A percentile compares a stretch with the other conserved stretches of the same genome.
Conservation (phyloP, 352 stramenopile genomes). For the Achlya hypogyna region DNA sequence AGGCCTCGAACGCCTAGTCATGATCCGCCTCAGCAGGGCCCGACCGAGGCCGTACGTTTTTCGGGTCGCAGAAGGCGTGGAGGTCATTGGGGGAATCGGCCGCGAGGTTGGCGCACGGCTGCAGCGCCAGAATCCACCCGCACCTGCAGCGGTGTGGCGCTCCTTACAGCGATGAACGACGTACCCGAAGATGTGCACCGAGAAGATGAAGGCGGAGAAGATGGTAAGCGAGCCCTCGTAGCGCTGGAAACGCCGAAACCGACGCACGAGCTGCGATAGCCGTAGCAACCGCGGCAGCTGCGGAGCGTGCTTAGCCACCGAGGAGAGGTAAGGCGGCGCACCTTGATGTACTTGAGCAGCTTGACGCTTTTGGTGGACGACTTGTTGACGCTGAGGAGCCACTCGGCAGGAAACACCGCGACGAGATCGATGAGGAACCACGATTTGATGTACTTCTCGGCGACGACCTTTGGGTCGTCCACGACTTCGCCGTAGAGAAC, state of each 20-base stretch:
- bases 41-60: not conserved
- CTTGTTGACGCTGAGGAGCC: not conserved
- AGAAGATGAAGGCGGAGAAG: not conserved
- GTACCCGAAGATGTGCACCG: not conserved
- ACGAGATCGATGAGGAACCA: slow-evolving; percentile 84
- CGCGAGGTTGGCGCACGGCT: not conserved
- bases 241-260: slow-evolving; percentile 7
- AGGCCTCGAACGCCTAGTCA: not conserved
- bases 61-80: not conserved
- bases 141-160: not conserved
- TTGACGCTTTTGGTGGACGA: not conserved
- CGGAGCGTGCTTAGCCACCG: not conserved
- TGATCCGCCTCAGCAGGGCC: too few relatives aligned
- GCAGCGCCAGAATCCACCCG: not conserved
- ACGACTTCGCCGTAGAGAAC: slow-evolving; percentile 70
- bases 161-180: not conserved
- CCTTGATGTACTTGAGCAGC: slow-evolving; percentile 13
- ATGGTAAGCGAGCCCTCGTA: slow-evolving; percentile 1
- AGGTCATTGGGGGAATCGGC: not conserved
- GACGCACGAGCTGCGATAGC: slow-evolving; percentile 9
- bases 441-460: slow-evolving; percentile 56
- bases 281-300: slow-evolving; percentile 16
- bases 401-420: slow-evolving; percentile 42
- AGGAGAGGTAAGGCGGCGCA: slow-evolving; percentile 19
- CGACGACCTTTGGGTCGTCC: slow-evolving; percentile 56